Evolutionary conservation across 306 rosid genomes (phyloP).

Genomic region (Begonia loranthoides): DNA sequence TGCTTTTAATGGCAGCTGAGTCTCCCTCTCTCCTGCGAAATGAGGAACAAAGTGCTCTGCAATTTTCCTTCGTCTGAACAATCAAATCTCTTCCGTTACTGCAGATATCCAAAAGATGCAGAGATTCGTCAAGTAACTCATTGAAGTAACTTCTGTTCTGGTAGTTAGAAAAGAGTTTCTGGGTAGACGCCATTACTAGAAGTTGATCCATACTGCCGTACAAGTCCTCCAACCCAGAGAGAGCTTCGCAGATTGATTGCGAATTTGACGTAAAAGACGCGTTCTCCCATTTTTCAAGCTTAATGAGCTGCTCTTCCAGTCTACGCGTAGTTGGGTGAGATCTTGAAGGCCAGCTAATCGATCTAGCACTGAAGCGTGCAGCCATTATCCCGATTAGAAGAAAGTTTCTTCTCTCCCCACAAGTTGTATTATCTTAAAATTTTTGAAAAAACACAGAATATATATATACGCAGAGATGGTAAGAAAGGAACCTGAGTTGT

Average conservation of each 20-base stretch:
- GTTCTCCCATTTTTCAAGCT: conserved; percentile 25
- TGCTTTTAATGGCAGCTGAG: conserved; percentile 20
- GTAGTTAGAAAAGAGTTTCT: conserved; percentile 26
- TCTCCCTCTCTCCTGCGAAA: conserved; percentile 55
- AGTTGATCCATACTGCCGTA: conserved; percentile 39
- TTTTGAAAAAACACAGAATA: too few species aligned
- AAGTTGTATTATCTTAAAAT: too few species aligned
- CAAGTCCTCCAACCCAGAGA: conserved; percentile 32
- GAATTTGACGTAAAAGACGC: conserved; percentile 24
- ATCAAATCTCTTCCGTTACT: conserved; percentile 37
- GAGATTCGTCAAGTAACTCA: conserved; percentile 46
- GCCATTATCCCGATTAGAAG: conserved; percentile 21
- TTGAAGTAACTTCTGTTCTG: conserved; percentile 27
- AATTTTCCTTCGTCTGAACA: conserved; percentile 38
- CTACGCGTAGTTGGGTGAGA: conserved; percentile 42
- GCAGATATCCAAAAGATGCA: conserved; percentile 46
- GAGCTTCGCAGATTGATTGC: conserved; percentile 17
- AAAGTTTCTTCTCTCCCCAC: too few species aligned
- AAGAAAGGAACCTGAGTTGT: too few species aligned
- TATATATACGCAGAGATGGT: too few species aligned
- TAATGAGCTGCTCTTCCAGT: conserved; percentile 36
- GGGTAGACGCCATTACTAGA: conserved; percentile 45
- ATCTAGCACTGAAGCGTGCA: conserved; percentile 23
- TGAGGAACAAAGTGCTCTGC: conserved; percentile 39
- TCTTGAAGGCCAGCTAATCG: conserved; percentile 50